Evolutionary conservation across 805 yeast genomes (phyloP).

Genomic region (Candida boidinii): DNA sequence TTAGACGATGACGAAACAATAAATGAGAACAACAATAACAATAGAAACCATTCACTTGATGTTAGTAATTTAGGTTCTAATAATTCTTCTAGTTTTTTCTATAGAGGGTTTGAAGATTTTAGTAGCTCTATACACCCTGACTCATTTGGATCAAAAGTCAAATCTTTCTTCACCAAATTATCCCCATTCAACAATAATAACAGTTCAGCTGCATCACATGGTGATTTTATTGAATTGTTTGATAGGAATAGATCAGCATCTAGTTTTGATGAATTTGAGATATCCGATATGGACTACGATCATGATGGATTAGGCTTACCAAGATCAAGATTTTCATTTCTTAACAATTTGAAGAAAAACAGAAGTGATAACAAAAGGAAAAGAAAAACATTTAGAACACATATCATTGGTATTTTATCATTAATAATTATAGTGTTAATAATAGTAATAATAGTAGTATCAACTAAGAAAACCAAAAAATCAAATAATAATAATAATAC

Average conservation of each 20-base stretch:
- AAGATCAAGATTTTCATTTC: not conserved
- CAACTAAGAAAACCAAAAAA: slow-evolving; percentile 1
- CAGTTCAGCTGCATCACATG: too few relatives aligned
- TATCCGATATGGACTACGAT: slow-evolving; percentile 1
- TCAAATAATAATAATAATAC: not conserved
- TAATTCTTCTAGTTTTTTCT: too few relatives aligned
- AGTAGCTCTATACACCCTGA: too few relatives aligned
- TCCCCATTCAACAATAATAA: too few relatives aligned
- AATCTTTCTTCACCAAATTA: too few relatives aligned
- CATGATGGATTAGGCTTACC: slow-evolving; percentile 3
- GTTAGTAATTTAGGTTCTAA: slow-evolving; percentile 5
- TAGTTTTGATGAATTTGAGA: slow-evolving; percentile 12
- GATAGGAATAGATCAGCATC: slow-evolving; percentile 12
- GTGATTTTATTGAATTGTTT: slow-evolving; percentile 6
- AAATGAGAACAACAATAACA: too few relatives aligned
- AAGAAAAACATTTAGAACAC: slow-evolving; percentile 5
- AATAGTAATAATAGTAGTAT: slow-evolving; percentile 4
- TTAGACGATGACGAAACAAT: slow-evolving; percentile 16
- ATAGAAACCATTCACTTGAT: slow-evolving; percentile 10
- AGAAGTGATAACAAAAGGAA: slow-evolving; percentile 3
- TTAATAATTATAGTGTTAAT: slow-evolving; percentile 4
- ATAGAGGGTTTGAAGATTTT: too few relatives aligned
- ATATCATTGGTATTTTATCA: slow-evolving; percentile 2
- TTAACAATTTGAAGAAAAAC: too few relatives aligned
- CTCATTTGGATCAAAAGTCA: too few relatives aligned